Conservation (phyloP, 345 rosid genomes). For the Arabidopsis arenosa region DNA sequence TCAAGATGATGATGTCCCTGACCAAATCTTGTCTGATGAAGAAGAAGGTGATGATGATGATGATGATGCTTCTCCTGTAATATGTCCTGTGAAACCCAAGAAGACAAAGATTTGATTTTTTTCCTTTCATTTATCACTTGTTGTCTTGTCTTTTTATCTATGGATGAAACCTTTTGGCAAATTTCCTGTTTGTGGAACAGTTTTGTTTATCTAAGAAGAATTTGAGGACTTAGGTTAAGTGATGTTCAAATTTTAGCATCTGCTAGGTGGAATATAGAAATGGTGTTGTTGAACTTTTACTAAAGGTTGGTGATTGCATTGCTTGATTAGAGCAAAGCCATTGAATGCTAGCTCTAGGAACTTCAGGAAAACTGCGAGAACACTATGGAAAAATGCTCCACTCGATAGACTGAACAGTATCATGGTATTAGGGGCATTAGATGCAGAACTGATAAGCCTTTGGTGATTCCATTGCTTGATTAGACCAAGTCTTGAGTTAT, state of each 20-base stretch:
- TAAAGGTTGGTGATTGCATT: neutral
- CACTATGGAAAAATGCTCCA: too few relatives aligned
- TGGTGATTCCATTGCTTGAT: neutral
- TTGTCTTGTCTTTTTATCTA: neutral
- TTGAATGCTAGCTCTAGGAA: neutral
- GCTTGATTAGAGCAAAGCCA: neutral
- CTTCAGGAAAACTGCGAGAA: too few relatives aligned
- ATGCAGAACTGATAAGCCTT: too few relatives aligned
- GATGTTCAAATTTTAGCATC: neutral
- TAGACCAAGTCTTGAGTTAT: neutral
- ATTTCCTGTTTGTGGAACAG: neutral
- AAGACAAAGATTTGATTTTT: slow-evolving; percentile 56
- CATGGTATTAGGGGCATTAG: too few relatives aligned
- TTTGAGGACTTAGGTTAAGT: neutral
- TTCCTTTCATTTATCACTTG: neutral
- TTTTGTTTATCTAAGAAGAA: neutral
- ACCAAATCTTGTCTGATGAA: slow-evolving; percentile 66
- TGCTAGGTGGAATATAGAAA: slow-evolving; percentile 10
- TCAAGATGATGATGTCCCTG: slow-evolving; percentile 78
- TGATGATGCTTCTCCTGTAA: slow-evolving; percentile 36
- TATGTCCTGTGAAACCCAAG: slow-evolving; percentile 57
- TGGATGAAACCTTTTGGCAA: slow-evolving; percentile 10
- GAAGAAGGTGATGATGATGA: slow-evolving; percentile 48
- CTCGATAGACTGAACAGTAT: too few relatives aligned
- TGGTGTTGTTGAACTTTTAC: neutral